Base-by-base conservation (phyloP, 2,329 filamentous ascomycete species). In the Podosphaera xanthii region DNA sequence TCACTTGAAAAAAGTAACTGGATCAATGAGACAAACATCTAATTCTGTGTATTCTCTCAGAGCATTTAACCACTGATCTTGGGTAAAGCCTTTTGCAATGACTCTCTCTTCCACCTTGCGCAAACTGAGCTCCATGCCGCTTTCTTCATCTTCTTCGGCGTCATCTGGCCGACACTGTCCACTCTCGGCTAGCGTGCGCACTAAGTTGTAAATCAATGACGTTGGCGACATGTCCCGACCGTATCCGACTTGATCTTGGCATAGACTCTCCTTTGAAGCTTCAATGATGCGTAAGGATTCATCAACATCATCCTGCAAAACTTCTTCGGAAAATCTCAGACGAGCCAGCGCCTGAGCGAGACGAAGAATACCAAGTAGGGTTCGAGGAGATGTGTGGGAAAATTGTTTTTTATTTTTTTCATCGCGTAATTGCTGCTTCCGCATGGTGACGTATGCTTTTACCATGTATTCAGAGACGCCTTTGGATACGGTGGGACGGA, bases 381-480 rank as follows among this genome's bases (percentile, higher is more conserved):
- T 97, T 77, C 92, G 87, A 0, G 91, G 86, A 1, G 90, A 94
- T 22, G 90, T 94, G 73, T 98, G 88, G 1, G 87, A 86, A 71
- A 97, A 97, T 66, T 91, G 87, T 72, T 90, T 87, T 73, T 91
- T 91, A 69, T 82, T 83, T 70, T 84, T 86, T 73, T 97, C 92
- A 62, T 94, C 90, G 60, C 86, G 83, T 71, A 91, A 89, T 71
- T 96, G 89, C 68, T 90, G 82, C 67, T 94, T 88, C 58, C 92
- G 85, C 77, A 98, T 84, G 62, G 87, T 86, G 38, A 98, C 92
- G 69, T 98, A 98, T 0, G 91, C 94, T 69, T 91, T 92, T 59
- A 94, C 86, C 76, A 98, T 88, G 75, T 98, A 98, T 70, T 98
- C 92, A 0, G 87, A 90, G 2, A 96, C 87, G 5, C 79, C 77